phyloP scores from a whole-genome alignment of 768 basidiomycete species.

The Suillus brevipes region DNA sequence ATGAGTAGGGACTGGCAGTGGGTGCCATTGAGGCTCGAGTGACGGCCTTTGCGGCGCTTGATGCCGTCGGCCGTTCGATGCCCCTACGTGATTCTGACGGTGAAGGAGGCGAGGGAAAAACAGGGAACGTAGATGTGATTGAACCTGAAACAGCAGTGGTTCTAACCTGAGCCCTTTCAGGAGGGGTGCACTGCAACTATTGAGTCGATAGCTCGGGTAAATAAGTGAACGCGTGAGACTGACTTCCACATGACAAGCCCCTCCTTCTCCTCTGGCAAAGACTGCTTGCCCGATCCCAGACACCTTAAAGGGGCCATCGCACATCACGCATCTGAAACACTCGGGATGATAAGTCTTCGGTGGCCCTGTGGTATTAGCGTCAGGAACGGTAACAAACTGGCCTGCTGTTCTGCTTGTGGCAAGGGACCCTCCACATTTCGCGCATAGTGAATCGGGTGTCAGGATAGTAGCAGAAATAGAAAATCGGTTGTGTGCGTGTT shows the following conservation, averaged over 20 bases:
- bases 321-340: conserved; percentile 75
- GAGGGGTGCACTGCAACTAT: conserved; percentile 43
- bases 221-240: conserved; percentile 9
- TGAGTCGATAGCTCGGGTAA: conserved; percentile 12
- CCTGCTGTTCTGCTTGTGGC: conserved; percentile 59
- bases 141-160: conserved; percentile 11
- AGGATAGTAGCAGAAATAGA: conserved; percentile 33
- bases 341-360: conserved; percentile 70
- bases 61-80: conserved; percentile 15
- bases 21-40: conserved; percentile 15
- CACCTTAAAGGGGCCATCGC: conserved; percentile 64
- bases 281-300: conserved; percentile 59
- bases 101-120: conserved; percentile 16
- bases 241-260: conserved; percentile 69
- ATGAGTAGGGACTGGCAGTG: conserved; percentile 22
- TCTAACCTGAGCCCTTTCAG: conserved; percentile 29
- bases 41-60: conserved; percentile 4
- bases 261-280: conserved; percentile 66
- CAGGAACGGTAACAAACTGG: conserved; percentile 72
- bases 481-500: conserved; percentile 24
- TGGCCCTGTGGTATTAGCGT: conserved; percentile 37
- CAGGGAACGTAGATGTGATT: conserved; percentile 14
- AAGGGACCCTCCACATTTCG: conserved; percentile 57
- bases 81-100: conserved; percentile 23
- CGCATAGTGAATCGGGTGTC: conserved; percentile 50